A percentile compares a stretch with the other conserved stretches of the same genome.
Conservation (phyloP, 169 alveolate species). For the Sarcocystis neurona region DNA sequence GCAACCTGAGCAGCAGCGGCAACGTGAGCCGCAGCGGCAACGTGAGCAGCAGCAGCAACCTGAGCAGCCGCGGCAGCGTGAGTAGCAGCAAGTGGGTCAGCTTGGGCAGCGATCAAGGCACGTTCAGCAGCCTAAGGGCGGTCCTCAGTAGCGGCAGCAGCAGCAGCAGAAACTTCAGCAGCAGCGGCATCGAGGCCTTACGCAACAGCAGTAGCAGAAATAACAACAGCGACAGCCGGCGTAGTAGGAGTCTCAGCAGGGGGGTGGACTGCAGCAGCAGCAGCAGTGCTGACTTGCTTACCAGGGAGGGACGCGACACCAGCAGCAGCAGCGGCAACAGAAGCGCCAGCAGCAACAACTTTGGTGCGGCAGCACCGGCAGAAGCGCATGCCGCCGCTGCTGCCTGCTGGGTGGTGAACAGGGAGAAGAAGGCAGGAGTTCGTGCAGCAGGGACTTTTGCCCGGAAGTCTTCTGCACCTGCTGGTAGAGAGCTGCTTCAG, state of each 20-base stretch:
- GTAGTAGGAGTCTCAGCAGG: no score
- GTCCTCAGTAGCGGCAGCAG: not conserved
- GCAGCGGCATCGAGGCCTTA: not conserved
- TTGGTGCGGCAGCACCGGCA: slow-evolving; percentile 1
- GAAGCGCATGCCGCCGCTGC: slow-evolving; percentile 11
- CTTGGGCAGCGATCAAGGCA: not conserved
- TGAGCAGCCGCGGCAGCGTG: not conserved
- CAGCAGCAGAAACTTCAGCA: slow-evolving; percentile 11
- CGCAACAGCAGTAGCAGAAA: not conserved
- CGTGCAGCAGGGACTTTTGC: no score
- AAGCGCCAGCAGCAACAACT: not conserved
- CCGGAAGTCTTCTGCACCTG: no score
- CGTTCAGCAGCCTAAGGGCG: not conserved
- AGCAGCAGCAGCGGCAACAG: not conserved
- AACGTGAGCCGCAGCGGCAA: not conserved
- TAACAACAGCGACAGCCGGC: no score
- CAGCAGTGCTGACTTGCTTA: not conserved
- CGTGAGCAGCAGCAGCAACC: not conserved
- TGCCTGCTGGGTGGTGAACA: no score
- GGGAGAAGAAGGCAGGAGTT: no score
- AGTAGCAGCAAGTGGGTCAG: not conserved
- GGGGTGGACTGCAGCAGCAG: no score
- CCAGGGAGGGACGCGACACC: not conserved
- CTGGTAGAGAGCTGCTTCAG: no score
- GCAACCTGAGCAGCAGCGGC: not conserved